Evolutionary conservation across 352 stramenopile genomes (phyloP), one percentile per base, ranked within the genome.

Genomic region (Salisapilia sapeloensis): DNA sequence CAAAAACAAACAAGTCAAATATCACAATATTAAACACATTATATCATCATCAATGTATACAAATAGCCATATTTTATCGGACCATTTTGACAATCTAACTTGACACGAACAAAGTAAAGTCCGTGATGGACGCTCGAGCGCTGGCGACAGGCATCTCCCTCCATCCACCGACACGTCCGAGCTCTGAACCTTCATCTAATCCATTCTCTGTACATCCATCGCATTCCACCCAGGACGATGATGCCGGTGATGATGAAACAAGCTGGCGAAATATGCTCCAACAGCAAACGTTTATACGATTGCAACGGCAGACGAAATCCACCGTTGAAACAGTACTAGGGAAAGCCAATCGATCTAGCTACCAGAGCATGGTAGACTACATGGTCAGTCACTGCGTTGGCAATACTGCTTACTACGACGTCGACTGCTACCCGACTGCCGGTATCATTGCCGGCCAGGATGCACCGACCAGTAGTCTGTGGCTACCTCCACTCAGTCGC

Each of bases 391-490:
- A 40, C n/a, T n/a, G n/a, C n/a, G n/a, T n/a, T n/a, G n/a, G n/a
- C n/a, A n/a, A n/a, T n/a, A n/a, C n/a, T n/a, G n/a, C n/a, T n/a
- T n/a, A n/a, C n/a, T n/a, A n/a, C n/a, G 25, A 26, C 14, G 15
- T 26, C 4, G 27, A 31, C 33, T 15, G 17, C 21, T 66, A 74
- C 20, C 66, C 66, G 0, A 72, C 60, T 1, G 74, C 62, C 11
- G 62, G 60, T 8, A 51, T 90, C 12, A 62, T 86, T 18, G 54
- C 67, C 21, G 74, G 74, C 4, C 62, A 60, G 0, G 74, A 90
- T 29, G 70, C 65, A 9, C 75, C 67, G 17, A 74, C 70, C 17
- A 82, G 63, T 35, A 66, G 81, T 20, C 46, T 86, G 31, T 90
- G 74, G 74, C 60, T 81, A 22, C 42, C 56, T 18, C 74, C 74